Evolutionary conservation across 2,329 filamentous ascomycete species (phyloP).

Genomic region (Aspergillus arachidicola): DNA sequence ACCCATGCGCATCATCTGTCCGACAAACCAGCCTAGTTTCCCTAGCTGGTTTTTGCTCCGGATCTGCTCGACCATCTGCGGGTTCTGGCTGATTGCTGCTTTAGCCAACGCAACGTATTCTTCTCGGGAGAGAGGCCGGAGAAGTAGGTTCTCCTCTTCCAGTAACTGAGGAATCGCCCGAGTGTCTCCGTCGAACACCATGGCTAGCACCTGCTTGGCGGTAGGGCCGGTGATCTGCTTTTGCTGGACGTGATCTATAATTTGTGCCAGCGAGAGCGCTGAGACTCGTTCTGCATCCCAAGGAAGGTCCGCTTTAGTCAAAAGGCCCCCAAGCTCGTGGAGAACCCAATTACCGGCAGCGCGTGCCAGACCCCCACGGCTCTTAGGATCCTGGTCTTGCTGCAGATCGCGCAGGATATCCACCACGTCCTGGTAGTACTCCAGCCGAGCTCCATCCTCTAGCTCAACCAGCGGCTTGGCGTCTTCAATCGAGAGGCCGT

Average conservation of each 20-base stretch:
- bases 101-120: slow-evolving; percentile 61
- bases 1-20: slow-evolving; percentile 66
- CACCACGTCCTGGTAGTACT: slow-evolving; percentile 68
- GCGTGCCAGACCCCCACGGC: slow-evolving; percentile 46
- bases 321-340: slow-evolving; percentile 71
- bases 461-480: slow-evolving; percentile 76
- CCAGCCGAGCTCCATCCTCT: slow-evolving; percentile 75
- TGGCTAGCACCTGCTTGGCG: slow-evolving; percentile 62
- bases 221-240: slow-evolving; percentile 56
- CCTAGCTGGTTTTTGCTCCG: slow-evolving; percentile 60
- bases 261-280: slow-evolving; percentile 46
- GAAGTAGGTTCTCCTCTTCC: slow-evolving; percentile 56
- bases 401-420: slow-evolving; percentile 37
- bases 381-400: slow-evolving; percentile 26
- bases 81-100: slow-evolving; percentile 56
- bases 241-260: slow-evolving; percentile 48
- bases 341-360: slow-evolving; percentile 69
- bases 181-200: slow-evolving; percentile 56
- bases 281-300: slow-evolving; percentile 46
- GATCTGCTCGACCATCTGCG: slow-evolving; percentile 62
- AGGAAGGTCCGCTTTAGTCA: slow-evolving; percentile 53
- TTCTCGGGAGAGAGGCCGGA: slow-evolving; percentile 57
- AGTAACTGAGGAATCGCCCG: slow-evolving; percentile 57
- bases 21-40: slow-evolving; percentile 70
- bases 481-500: slow-evolving; percentile 76